These are phyloP conservation scores for Yarrowia phangngaensis DNA, from an alignment of 805 yeast genomes.

Conservation along the genomic window DNA sequence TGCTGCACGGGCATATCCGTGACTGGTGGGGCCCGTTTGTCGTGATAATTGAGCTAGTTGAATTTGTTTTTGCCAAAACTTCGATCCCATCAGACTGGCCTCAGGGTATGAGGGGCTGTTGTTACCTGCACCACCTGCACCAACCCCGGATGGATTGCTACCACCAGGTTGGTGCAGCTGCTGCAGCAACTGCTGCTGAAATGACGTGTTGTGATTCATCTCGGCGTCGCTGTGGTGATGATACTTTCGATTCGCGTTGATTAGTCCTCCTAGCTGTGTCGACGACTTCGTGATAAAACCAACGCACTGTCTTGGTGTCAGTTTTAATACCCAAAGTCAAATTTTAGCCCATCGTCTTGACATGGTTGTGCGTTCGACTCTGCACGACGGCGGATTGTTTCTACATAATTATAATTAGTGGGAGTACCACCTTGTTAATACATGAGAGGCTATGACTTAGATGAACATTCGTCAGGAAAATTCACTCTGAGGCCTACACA, in stretches of 20 bases:
- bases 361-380: slow-evolving; percentile 21
- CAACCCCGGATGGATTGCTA: slow-evolving; percentile 6
- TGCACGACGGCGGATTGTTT: no score
- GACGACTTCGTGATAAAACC: slow-evolving; percentile 22
- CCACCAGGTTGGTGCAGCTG: slow-evolving; percentile 27
- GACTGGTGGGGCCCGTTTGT: slow-evolving; percentile 58
- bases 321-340: slow-evolving; percentile 15
- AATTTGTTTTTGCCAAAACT: slow-evolving; percentile 73
- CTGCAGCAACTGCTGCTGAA: slow-evolving; percentile 27
- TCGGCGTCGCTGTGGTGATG: slow-evolving; percentile 9
- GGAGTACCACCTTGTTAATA: no score
- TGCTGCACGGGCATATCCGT: slow-evolving; percentile 78
- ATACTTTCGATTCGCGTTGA: slow-evolving; percentile 1
- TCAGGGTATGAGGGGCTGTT: slow-evolving; percentile 26
- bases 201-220: slow-evolving; percentile 26
- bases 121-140: slow-evolving; percentile 10
- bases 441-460: no score
- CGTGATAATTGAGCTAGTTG: slow-evolving; percentile 71
- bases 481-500: no score
- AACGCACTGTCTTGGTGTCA: slow-evolving; percentile 24
- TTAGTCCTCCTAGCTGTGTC: slow-evolving; percentile 1
- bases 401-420: no score
- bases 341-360: background rate
- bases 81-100: slow-evolving; percentile 25
- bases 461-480: no score